Percentiles rank a stretch among this genome's conserved stretches.
Conservation (phyloP, 2,329 filamentous ascomycete species). For the Piedraia hortae region DNA sequence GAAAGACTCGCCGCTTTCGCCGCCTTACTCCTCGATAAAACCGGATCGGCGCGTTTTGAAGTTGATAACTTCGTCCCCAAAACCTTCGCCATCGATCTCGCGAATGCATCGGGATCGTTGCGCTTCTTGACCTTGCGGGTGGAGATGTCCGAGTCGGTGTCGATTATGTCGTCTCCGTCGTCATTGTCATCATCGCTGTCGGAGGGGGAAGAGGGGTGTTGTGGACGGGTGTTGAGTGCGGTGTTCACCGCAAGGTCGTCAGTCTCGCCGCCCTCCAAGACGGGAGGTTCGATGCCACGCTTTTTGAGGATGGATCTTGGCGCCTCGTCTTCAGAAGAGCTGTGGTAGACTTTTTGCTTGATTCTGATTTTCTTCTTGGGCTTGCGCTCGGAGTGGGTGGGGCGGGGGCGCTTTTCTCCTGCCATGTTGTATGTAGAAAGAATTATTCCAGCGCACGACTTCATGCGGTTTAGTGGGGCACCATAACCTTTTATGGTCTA, state of each 20-base stretch:
- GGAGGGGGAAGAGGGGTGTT: constrained; percentile 5
- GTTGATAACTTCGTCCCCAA: constrained; percentile 66
- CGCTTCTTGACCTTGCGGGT: constrained; percentile 32
- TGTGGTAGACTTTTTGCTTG: constrained; percentile 35
- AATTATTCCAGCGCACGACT: no score
- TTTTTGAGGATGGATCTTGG: constrained; percentile 2
- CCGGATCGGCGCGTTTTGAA: constrained; percentile 60
- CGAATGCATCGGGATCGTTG: constrained; percentile 76
- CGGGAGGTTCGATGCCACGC: constrained; percentile 1
- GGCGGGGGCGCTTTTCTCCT: constrained; percentile 13
- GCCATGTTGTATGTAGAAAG: no score
- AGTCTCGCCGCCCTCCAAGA: constrained; percentile 14
- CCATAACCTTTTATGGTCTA: no score
- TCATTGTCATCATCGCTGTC: constrained; percentile 1
- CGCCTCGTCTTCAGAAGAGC: constrained; percentile 28
- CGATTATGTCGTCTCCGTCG: constrained; percentile 1
- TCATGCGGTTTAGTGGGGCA: no score
- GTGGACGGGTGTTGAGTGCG: constrained; percentile 7
- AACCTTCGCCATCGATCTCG: constrained; percentile 80
- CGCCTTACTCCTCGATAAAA: constrained; percentile 57
- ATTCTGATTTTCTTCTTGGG: constrained; percentile 26
- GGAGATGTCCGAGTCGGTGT: constrained; percentile 1
- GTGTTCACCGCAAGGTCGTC: constrained; percentile 13
- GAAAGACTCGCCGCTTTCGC: constrained; percentile 47
- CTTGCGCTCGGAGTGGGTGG: constrained; percentile 29